Evolutionary conservation across 805 yeast species (phyloP).

Genomic region (Grigorovia yakushimaensis): DNA sequence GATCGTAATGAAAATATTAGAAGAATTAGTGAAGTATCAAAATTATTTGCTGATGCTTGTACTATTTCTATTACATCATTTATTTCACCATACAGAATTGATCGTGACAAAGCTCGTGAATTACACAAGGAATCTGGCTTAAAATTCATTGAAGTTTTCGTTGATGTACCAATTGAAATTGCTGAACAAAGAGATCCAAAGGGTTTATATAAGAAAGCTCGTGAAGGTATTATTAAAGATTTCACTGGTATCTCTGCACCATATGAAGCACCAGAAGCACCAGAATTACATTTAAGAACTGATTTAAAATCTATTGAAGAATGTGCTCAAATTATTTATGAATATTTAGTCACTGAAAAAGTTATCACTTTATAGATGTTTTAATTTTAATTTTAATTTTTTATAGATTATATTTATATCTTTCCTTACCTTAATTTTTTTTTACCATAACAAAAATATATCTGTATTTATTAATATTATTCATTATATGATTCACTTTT

Average conservation of each 20-base stretch:
- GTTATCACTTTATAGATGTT: conserved; percentile 3
- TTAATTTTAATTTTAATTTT: background rate
- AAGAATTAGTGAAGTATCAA: conserved; percentile 90
- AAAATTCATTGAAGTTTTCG: conserved; percentile 83
- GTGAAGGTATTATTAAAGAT: conserved; percentile 88
- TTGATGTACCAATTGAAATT: conserved; percentile 87
- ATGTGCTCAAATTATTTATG: conserved; percentile 62
- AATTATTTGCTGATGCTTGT: conserved; percentile 89
- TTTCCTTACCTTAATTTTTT: too few relatives aligned
- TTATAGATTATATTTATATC: background rate
- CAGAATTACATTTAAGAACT: conserved; percentile 77
- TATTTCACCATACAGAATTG: conserved; percentile 82
- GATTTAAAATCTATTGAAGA: conserved; percentile 67
- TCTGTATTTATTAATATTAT: too few relatives aligned
- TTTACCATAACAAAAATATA: too few relatives aligned
- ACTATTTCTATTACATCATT: conserved; percentile 81
- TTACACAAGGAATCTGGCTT: conserved; percentile 65
- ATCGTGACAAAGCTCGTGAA: conserved; percentile 77
- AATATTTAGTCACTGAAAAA: conserved; percentile 50
- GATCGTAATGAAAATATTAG: conserved; percentile 94
- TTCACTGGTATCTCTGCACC: conserved; percentile 96
- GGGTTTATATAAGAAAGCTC: conserved; percentile 92
- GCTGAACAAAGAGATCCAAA: conserved; percentile 97
- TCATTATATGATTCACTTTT: too few relatives aligned
- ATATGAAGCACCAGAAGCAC: conserved; percentile 79